Evolutionary conservation across 441 rosid species (phyloP).

Genomic region (Populus hybrid): DNA sequence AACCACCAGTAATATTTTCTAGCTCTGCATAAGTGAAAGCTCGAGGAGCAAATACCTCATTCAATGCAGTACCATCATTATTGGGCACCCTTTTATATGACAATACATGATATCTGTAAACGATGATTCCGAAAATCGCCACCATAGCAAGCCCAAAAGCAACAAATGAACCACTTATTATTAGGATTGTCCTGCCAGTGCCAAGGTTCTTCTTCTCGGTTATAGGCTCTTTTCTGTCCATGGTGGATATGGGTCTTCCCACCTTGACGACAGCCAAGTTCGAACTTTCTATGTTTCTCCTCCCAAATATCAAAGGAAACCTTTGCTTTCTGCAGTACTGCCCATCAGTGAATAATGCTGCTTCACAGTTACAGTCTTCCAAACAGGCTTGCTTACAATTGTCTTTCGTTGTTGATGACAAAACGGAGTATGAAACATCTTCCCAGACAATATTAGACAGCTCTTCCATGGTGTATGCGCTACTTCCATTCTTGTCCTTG

Average conservation of each 20-base stretch:
- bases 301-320: no score
- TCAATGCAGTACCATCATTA: not conserved
- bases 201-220: no score
- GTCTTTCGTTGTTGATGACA: not conserved
- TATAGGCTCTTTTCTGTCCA: no score
- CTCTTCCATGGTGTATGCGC: no score
- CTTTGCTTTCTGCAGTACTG: no score
- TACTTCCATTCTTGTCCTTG: no score
- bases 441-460: not conserved
- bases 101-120: constrained; percentile 6
- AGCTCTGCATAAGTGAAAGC: constrained; percentile 15
- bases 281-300: constrained; percentile 12
- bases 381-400: constrained; percentile 23
- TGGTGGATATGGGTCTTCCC: no score
- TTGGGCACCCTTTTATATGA: constrained; percentile 2
- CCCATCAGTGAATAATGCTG: no score
- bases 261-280: no score
- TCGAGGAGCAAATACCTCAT: not conserved
- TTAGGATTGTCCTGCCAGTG: no score
- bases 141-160: not conserved
- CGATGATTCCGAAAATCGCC: constrained; percentile 4
- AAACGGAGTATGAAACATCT: constrained; percentile 2
- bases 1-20: not conserved
- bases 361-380: no score
- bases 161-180: no score